phyloP scores from a whole-genome alignment of 345 rosid species.

The Nephelium lappaceum region DNA sequence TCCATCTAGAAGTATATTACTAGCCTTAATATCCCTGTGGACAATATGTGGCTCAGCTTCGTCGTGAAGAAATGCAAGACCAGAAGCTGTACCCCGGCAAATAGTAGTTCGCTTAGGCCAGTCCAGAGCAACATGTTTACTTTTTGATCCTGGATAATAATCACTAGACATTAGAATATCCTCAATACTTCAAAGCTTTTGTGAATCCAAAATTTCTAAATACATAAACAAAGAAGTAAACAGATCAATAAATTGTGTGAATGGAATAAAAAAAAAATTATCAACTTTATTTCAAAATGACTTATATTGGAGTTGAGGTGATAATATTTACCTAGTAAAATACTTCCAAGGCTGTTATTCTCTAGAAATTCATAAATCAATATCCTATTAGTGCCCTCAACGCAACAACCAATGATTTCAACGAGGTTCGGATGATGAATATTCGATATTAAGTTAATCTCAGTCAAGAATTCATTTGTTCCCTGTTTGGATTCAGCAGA shows the following conservation, averaged over 20 bases:
- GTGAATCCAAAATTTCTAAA: not conserved
- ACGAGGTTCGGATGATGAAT: conserved; percentile 66
- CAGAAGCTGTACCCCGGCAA: conserved; percentile 66
- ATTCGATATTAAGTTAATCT: conserved; percentile 58
- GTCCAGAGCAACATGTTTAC: conserved; percentile 45
- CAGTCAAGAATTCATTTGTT: conserved; percentile 58
- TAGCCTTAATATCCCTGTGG: conserved; percentile 83
- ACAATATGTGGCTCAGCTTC: conserved; percentile 65
- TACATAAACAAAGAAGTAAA: not conserved
- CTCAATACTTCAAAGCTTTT: conserved; percentile 7
- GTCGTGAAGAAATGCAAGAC: conserved; percentile 72
- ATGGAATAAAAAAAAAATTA: not conserved
- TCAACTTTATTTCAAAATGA: not conserved
- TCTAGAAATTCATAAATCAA: conserved; percentile 69
- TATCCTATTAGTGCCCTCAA: conserved; percentile 51
- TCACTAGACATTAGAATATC: conserved; percentile 6
- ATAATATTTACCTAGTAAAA: conserved; percentile 58
- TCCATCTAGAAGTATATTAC: conserved; percentile 70
- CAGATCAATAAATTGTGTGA: not conserved
- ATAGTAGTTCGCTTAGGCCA: conserved; percentile 66
- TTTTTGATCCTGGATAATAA: conserved; percentile 51
- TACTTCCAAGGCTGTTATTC: conserved; percentile 68
- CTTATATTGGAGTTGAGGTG: not conserved
- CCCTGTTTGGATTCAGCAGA: conserved; percentile 74
- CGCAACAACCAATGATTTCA: conserved; percentile 67